A percentile compares a stretch with the other conserved stretches of the same genome.
These are phyloP conservation scores for Pseudopithomyces chartarum DNA, from an alignment of 2,329 filamentous ascomycete species.

Conservation along the genomic window DNA sequence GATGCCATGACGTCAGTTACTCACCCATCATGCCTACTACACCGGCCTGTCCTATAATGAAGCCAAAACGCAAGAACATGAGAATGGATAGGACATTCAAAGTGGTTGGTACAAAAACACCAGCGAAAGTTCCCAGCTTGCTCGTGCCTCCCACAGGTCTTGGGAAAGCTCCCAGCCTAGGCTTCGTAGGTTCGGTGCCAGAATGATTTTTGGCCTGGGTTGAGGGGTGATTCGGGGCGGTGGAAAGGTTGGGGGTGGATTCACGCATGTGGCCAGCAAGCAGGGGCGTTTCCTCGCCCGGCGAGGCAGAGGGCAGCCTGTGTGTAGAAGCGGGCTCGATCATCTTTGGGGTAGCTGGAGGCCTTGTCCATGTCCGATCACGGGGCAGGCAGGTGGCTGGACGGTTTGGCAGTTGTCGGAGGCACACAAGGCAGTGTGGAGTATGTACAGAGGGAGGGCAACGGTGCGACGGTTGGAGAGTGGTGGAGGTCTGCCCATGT, in stretches of 20 bases:
- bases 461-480: no score
- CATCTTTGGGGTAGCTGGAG: slow-evolving; percentile 24
- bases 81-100: slow-evolving; percentile 88
- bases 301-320: slow-evolving; percentile 32
- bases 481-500: no score
- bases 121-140: slow-evolving; percentile 72
- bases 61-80: slow-evolving; percentile 89
- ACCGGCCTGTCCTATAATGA: slow-evolving; percentile 80
- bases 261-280: slow-evolving; percentile 21
- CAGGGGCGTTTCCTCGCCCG: slow-evolving; percentile 41
- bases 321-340: slow-evolving; percentile 27
- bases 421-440: background rate
- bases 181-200: slow-evolving; percentile 30
- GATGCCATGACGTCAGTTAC: slow-evolving; percentile 25
- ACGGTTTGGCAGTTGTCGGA: background rate
- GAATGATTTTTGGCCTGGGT: slow-evolving; percentile 28
- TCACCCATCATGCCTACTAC: slow-evolving; percentile 79
- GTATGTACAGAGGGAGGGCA: background rate
- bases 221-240: slow-evolving; percentile 12
- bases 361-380: slow-evolving; percentile 18
- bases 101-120: slow-evolving; percentile 82
- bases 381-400: slow-evolving; percentile 3
- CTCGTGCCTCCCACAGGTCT: slow-evolving; percentile 50
- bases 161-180: slow-evolving; percentile 44
- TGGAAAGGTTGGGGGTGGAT: slow-evolving; percentile 26